These are phyloP conservation scores for Picea abies DNA, from an alignment of 83 land plant genomes.

Conservation along the genomic window DNA sequence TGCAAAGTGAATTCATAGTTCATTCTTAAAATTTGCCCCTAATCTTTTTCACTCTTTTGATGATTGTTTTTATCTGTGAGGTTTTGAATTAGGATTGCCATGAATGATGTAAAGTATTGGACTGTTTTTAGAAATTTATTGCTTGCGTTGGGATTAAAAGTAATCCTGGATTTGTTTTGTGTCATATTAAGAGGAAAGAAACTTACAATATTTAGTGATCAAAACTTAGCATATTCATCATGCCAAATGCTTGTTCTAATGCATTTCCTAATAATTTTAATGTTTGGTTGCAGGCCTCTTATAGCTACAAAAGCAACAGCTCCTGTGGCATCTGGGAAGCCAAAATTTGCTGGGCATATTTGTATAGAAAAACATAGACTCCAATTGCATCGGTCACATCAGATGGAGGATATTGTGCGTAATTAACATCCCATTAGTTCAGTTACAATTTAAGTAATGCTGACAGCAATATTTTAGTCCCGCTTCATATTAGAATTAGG, in stretches of 20 bases:
- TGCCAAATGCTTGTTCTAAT: neutral
- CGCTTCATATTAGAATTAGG: neutral
- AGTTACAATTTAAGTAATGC: neutral
- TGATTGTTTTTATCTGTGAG: neutral
- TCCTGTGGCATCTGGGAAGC: conserved; percentile 21
- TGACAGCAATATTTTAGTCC: neutral
- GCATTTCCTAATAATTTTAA: neutral
- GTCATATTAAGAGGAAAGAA: neutral
- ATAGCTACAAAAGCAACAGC: conserved; percentile 33
- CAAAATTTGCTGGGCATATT: conserved; percentile 52
- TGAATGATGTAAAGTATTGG: neutral
- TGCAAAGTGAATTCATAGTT: no score
- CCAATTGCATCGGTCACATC: conserved; percentile 21
- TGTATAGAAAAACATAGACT: conserved; percentile 37
- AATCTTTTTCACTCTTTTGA: no score
- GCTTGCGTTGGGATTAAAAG: neutral
- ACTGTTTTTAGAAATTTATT: neutral
- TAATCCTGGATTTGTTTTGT: neutral
- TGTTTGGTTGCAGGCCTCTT: conserved; percentile 45
- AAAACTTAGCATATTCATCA: neutral
- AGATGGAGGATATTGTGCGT: conserved; percentile 34
- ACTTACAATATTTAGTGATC: no score
- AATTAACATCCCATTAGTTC: neutral
- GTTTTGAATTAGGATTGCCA: neutral
- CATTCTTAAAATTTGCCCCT: no score